Base-by-base conservation (phyloP, 345 rosid species). In the Eucalyptus melliodora region DNA sequence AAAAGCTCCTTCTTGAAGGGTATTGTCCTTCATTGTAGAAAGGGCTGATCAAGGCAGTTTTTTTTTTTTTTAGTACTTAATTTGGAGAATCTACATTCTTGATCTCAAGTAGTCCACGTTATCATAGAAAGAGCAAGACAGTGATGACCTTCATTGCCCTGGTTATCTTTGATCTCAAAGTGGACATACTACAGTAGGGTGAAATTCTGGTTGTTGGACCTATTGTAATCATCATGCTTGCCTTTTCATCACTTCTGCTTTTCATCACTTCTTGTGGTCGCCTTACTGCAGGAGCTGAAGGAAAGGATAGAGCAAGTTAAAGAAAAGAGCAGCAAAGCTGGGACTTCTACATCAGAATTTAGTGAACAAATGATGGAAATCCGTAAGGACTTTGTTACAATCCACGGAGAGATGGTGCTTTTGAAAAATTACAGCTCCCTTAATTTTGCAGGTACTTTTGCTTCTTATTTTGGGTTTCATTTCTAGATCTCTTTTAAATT, bases 321-420 rank as follows among this genome's bases (percentile, higher is more conserved):
- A 89, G 97, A 92, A 88, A 94, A 88, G 89, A 95, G 94, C 42
- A 91, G 92, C 60, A 92, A 50, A 50, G 92, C 93, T 88, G 98
- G 96, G 62, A 92, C 90, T 51, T 92, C 94, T 60, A 88, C 96
- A 72, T 94, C 97, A 62, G 96, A 96, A 88, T 96, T 95, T 90
- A 95, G 97, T 50, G 97, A 96, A 90, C 99, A 96, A 91, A 96
- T 95, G 96, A 97, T 97, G 99, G 97, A 95, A 67, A 96, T 96
- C 82, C 99, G 98, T 49, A 96, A 92, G 94, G 98, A 95, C 91
- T 95, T 96, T 65, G 99, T 97, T 44, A 95, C 94, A 72, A 96
- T 97, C 89, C 99, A 97, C 77, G 99, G 99, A 87, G 96, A 97
- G 93, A 97, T 97, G 99, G 98, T 97, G 88, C 99, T 97, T 88